Evolutionary conservation across 2,329 filamentous ascomycete genomes (phyloP).

Genomic region (Diplodia seriata): DNA sequence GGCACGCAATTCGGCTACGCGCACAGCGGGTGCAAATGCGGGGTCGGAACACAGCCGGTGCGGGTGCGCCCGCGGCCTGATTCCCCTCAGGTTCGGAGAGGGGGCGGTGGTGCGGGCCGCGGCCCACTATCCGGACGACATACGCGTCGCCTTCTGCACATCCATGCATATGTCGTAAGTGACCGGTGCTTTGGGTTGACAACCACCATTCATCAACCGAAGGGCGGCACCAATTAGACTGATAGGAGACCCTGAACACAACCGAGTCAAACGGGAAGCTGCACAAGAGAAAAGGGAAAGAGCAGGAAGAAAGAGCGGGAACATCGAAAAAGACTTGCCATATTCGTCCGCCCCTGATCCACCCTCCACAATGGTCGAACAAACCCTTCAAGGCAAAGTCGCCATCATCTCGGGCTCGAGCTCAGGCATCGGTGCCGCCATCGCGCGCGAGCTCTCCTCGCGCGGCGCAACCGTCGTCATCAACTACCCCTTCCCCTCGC

Average conservation of each 20-base stretch:
- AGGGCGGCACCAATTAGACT: not conserved
- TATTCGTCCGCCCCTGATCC: not conserved
- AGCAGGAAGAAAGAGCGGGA: not conserved
- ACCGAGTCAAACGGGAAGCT: not conserved
- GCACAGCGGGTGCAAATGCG: not conserved
- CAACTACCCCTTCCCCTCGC: slow-evolving; percentile 54
- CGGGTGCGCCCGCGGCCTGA: slow-evolving; percentile 10
- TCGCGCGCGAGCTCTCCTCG: slow-evolving; percentile 51
- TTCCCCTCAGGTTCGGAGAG: not conserved
- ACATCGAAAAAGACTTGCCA: not conserved
- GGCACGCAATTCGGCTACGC: slow-evolving; percentile 5
- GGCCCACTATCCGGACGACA: slow-evolving; percentile 20
- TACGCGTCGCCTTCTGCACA: slow-evolving; percentile 8
- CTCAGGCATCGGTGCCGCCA: slow-evolving; percentile 54
- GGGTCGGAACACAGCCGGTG: slow-evolving; percentile 6
- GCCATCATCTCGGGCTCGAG: slow-evolving; percentile 55
- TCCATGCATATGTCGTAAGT: not conserved
- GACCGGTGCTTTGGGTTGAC: not conserved
- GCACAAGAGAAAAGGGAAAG: not conserved
- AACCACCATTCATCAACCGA: not conserved
- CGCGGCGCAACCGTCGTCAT: slow-evolving; percentile 55
- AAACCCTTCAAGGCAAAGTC: slow-evolving; percentile 37
- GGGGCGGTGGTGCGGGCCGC: not conserved
- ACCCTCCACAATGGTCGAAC: slow-evolving; percentile 27
- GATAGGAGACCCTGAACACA: not conserved